These are phyloP conservation scores for Lathyrus sativus DNA, from an alignment of 306 rosid genomes.

Conservation along the genomic window DNA sequence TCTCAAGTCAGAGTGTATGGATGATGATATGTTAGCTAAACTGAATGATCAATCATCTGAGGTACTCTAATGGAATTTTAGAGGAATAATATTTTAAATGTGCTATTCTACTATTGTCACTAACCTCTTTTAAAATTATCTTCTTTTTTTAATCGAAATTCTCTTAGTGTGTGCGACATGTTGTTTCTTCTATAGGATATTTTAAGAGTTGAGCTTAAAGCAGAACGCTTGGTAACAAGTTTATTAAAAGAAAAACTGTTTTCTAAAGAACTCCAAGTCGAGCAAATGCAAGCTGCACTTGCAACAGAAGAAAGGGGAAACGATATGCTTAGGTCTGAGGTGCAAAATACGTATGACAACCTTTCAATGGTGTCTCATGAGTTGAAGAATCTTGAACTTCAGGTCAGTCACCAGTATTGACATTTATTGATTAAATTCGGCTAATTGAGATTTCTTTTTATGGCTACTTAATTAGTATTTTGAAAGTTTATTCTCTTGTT, in stretches of 20 bases:
- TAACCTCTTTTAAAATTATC: slow-evolving; percentile 15
- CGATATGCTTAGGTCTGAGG: slow-evolving; percentile 76
- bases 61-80: slow-evolving; percentile 40
- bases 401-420: slow-evolving; percentile 50
- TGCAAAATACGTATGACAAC: slow-evolving; percentile 72
- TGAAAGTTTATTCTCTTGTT: neutral
- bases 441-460: neutral
- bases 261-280: slow-evolving; percentile 82
- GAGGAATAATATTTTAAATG: slow-evolving; percentile 16
- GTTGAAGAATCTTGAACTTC: slow-evolving; percentile 80
- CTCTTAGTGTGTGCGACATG: slow-evolving; percentile 9
- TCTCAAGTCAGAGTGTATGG: slow-evolving; percentile 3
- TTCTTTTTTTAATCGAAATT: slow-evolving; percentile 16
- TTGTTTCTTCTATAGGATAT: slow-evolving; percentile 52
- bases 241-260: slow-evolving; percentile 76
- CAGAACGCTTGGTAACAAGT: slow-evolving; percentile 77
- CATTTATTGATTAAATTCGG: slow-evolving; percentile 29
- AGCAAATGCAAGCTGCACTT: slow-evolving; percentile 89
- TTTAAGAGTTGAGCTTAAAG: slow-evolving; percentile 68
- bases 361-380: slow-evolving; percentile 67
- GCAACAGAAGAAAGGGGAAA: slow-evolving; percentile 93
- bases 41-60: slow-evolving; percentile 59
- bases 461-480: slow-evolving; percentile 1
- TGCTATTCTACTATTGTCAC: neutral
- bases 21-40: slow-evolving; percentile 49